Evolutionary conservation across 2,329 filamentous ascomycete genomes (phyloP).

Genomic region (Rutstroemia sp.): DNA sequence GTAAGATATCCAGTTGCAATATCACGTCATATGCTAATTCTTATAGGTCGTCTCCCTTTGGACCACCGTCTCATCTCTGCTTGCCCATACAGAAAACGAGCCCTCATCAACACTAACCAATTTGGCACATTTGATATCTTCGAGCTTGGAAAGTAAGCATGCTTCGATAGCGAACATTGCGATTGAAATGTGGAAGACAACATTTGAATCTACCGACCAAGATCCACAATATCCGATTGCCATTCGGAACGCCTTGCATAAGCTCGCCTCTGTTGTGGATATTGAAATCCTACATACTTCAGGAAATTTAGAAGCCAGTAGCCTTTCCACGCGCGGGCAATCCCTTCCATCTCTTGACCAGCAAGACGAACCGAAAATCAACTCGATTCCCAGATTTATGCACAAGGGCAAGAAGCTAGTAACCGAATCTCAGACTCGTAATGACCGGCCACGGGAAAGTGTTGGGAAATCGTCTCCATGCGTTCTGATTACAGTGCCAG

Average conservation of each 20-base stretch:
- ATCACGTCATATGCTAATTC: constrained; percentile 22
- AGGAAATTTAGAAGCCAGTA: constrained; percentile 29
- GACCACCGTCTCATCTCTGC: constrained; percentile 37
- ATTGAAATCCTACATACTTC: constrained; percentile 42
- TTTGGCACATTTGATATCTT: constrained; percentile 48
- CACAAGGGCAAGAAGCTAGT: too few relatives aligned
- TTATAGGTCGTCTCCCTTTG: constrained; percentile 42
- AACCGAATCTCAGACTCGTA: too few relatives aligned
- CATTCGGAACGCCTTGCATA: constrained; percentile 55
- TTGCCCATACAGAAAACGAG: constrained; percentile 30
- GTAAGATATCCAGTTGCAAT: constrained; percentile 33
- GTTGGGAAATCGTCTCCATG: constrained; percentile 16
- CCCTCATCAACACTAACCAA: constrained; percentile 39
- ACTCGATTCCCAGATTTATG: too few relatives aligned
- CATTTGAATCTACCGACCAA: constrained; percentile 53
- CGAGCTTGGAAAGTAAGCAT: constrained; percentile 51
- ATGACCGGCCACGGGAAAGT: not conserved
- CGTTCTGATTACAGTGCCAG: constrained; percentile 16
- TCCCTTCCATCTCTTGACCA: constrained; percentile 34
- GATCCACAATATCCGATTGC: constrained; percentile 54
- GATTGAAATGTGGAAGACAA: constrained; percentile 60
- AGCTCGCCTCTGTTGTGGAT: constrained; percentile 48
- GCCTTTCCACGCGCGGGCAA: constrained; percentile 19
- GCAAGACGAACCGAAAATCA: constrained; percentile 7
- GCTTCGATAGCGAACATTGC: constrained; percentile 46